phyloP scores from a whole-genome alignment of 192 early-diverging fungal species.

The Gryganskiella cystojenkinii region DNA sequence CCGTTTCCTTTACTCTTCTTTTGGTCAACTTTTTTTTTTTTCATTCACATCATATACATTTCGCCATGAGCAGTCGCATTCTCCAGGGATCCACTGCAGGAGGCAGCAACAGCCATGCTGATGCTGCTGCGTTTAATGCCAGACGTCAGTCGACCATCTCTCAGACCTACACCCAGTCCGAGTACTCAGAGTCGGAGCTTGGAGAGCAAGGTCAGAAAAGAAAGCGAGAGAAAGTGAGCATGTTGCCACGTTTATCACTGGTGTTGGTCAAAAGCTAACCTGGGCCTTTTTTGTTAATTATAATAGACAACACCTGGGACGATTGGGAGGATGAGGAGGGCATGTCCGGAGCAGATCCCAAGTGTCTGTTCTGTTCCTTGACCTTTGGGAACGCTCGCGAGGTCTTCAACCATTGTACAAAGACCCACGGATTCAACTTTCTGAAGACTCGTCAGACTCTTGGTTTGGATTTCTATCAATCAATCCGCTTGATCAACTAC shows the following conservation, averaged over 20 bases:
- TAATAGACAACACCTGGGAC: slow-evolving; percentile 63
- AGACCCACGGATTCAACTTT: slow-evolving; percentile 77
- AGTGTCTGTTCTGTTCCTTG: slow-evolving; percentile 78
- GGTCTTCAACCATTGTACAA: slow-evolving; percentile 71
- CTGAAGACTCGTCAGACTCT: slow-evolving; percentile 51
- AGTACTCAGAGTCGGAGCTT: slow-evolving; percentile 51
- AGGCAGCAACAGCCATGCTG: slow-evolving; percentile 21
- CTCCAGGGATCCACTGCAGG: slow-evolving; percentile 29
- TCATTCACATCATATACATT: slow-evolving; percentile 2
- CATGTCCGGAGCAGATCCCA: slow-evolving; percentile 53
- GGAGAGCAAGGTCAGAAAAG: slow-evolving; percentile 37
- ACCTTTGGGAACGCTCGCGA: slow-evolving; percentile 59
- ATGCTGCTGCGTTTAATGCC: slow-evolving; percentile 32
- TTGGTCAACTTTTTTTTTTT: slow-evolving; percentile 2
- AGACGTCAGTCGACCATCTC: slow-evolving; percentile 40
- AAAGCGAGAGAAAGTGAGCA: background rate
- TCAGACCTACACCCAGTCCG: slow-evolving; percentile 51
- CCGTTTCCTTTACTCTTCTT: background rate
- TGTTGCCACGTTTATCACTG: too few species aligned
- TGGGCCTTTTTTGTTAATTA: background rate
- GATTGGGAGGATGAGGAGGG: slow-evolving; percentile 81
- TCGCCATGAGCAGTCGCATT: slow-evolving; percentile 37
- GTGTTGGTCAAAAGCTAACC: too few species aligned
- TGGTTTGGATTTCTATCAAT: slow-evolving; percentile 89
- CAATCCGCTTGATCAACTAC: slow-evolving; percentile 81